Conservation (phyloP, 2,329 filamentous ascomycete genomes). For the Aspergillus quadrilineatus region DNA sequence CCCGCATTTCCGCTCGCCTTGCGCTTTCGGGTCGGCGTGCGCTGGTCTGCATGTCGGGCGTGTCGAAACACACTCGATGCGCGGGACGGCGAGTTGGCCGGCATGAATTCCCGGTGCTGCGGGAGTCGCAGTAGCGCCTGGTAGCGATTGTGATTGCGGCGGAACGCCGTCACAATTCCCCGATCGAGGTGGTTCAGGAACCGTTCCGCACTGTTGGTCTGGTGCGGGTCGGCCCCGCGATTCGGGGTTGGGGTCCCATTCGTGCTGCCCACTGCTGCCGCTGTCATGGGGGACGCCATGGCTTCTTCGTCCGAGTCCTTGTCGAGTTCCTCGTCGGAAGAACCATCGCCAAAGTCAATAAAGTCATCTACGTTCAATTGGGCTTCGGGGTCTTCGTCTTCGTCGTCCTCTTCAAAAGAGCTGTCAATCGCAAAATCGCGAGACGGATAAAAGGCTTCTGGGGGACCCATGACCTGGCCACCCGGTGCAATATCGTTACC, state of each 20-base stretch:
- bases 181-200: conserved; percentile 68
- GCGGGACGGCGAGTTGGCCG: conserved; percentile 44
- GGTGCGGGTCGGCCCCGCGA: conserved; percentile 31
- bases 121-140: conserved; percentile 50
- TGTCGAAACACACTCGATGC: conserved; percentile 46
- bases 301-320: conserved; percentile 49
- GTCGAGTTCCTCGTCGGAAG: conserved; percentile 62
- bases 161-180: conserved; percentile 75
- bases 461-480: conserved; percentile 68
- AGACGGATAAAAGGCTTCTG: conserved; percentile 74
- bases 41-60: conserved; percentile 39
- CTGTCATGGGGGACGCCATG: conserved; percentile 46
- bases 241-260: conserved; percentile 38
- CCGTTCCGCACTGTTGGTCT: conserved; percentile 44
- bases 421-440: conserved; percentile 57
- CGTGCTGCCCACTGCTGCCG: conserved; percentile 39
- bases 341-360: conserved; percentile 63
- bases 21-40: conserved; percentile 43
- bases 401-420: conserved; percentile 60
- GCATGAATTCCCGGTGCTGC: conserved; percentile 47
- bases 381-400: conserved; percentile 65
- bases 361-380: conserved; percentile 69
- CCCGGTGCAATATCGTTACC: conserved; percentile 49
- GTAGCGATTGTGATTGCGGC: conserved; percentile 56
- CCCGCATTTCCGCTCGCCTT: conserved; percentile 38